Conservation (phyloP, 352 stramenopile species). For the Phytophthora sp. region DNA sequence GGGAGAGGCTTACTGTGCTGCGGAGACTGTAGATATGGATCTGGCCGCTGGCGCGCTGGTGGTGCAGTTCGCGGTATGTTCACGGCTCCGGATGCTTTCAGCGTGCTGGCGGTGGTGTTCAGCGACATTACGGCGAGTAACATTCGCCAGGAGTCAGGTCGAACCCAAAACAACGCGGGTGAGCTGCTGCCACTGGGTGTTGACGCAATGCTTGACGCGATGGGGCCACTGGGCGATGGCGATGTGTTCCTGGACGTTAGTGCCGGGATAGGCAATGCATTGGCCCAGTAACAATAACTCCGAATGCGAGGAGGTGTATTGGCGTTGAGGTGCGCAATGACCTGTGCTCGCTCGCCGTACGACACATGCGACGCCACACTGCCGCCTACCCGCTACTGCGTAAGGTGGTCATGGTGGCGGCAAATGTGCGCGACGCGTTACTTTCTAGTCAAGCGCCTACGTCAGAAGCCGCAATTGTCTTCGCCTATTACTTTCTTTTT, state of each 20-base stretch:
- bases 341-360: background rate
- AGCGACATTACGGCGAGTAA: background rate
- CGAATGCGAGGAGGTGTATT: background rate
- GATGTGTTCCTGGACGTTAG: constrained; percentile 13
- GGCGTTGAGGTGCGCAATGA: constrained; percentile 2
- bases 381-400: background rate
- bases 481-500: constrained; percentile 14
- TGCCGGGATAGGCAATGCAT: constrained; percentile 15
- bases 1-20: too few relatives aligned
- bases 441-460: background rate
- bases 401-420: background rate
- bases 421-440: constrained; percentile 1
- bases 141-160: background rate
- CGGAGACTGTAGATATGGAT: too few relatives aligned
- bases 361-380: background rate
- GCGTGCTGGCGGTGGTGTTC: background rate
- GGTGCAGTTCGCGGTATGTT: too few relatives aligned
- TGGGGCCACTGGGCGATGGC: background rate
- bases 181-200: constrained; percentile 7
- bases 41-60: too few relatives aligned
- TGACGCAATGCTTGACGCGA: background rate
- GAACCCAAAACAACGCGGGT: constrained; percentile 2
- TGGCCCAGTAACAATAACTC: constrained; percentile 6
- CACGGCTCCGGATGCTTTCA: background rate
- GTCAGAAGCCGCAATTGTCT: constrained; percentile 12